Conservation (phyloP, 2,329 filamentous ascomycete species). For the Cladophialophora bantiana region DNA sequence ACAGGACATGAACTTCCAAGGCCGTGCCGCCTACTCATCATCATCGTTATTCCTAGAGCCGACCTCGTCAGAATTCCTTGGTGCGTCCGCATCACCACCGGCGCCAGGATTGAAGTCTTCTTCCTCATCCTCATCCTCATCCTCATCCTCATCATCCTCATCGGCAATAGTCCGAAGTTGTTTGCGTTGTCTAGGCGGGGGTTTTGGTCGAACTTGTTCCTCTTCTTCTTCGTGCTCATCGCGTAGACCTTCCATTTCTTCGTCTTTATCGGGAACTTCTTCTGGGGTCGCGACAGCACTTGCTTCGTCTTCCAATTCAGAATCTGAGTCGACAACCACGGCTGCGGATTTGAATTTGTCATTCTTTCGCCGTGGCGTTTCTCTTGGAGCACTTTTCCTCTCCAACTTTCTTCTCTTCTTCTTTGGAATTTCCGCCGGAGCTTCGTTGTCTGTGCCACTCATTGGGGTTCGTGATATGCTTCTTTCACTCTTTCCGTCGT, state of each 20-base stretch:
- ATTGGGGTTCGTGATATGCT: slow-evolving; percentile 38
- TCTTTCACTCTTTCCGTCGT: slow-evolving; percentile 33
- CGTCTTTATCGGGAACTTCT: slow-evolving; percentile 30
- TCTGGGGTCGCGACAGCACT: slow-evolving; percentile 35
- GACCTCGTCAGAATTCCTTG: slow-evolving; percentile 23
- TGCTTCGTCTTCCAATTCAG: slow-evolving; percentile 55
- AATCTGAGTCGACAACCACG: slow-evolving; percentile 79
- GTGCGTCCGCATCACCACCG: slow-evolving; percentile 18
- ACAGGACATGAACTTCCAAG: background rate
- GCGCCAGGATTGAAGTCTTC: slow-evolving; percentile 5
- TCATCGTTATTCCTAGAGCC: slow-evolving; percentile 40
- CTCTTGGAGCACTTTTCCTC: slow-evolving; percentile 53
- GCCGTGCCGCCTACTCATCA: slow-evolving; percentile 37
- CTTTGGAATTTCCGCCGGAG: slow-evolving; percentile 44
- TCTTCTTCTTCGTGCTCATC: slow-evolving; percentile 31
- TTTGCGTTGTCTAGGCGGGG: slow-evolving; percentile 38
- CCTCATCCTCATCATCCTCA: slow-evolving; percentile 42
- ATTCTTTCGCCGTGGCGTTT: slow-evolving; percentile 42
- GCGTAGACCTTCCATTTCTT: slow-evolving; percentile 26
- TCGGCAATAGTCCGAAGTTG: slow-evolving; percentile 41
- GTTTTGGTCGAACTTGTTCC: slow-evolving; percentile 28
- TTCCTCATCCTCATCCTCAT: slow-evolving; percentile 39
- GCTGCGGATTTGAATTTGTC: slow-evolving; percentile 86
- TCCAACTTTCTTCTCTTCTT: slow-evolving; percentile 69
- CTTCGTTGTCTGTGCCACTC: slow-evolving; percentile 37